Evolutionary conservation across 306 rosid genomes (phyloP).

Genomic region (Lathyrus tuberosus): DNA sequence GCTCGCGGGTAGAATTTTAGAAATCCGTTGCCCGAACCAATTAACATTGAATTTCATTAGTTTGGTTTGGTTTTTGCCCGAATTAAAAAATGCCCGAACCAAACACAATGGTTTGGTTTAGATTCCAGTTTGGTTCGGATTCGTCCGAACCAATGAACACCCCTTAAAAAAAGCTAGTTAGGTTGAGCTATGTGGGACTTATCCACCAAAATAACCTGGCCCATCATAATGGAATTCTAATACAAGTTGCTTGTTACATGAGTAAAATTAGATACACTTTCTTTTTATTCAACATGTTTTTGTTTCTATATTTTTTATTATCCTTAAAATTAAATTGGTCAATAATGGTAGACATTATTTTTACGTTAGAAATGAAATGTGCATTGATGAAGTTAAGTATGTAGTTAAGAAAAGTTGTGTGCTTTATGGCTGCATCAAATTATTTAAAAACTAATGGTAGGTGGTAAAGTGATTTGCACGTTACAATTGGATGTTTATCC

Average conservation of each 20-base stretch:
- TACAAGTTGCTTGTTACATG: conserved; percentile 43
- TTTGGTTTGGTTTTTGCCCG: too few relatives aligned
- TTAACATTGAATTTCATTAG: too few relatives aligned
- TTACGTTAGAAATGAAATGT: conserved; percentile 3
- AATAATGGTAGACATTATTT: conserved; percentile 42
- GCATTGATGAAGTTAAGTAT: conserved; percentile 45
- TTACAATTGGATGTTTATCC: conserved; percentile 33
- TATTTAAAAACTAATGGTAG: conserved; percentile 29
- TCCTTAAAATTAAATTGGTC: conserved; percentile 36
- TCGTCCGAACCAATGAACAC: too few relatives aligned
- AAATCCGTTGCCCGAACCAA: too few relatives aligned
- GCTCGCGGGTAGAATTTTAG: too few relatives aligned
- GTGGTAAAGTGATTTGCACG: conserved; percentile 37
- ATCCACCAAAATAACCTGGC: conserved; percentile 21
- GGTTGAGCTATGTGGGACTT: conserved; percentile 43
- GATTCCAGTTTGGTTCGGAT: too few relatives aligned
- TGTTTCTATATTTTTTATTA: not conserved
- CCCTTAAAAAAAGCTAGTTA: conserved; percentile 28
- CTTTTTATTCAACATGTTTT: conserved; percentile 29
- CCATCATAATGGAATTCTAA: conserved; percentile 37
- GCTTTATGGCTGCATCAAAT: conserved; percentile 8
- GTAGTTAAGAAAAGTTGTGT: conserved; percentile 21
- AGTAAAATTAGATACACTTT: conserved; percentile 18
- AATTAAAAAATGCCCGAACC: too few relatives aligned
- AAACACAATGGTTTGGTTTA: too few relatives aligned